These are phyloP conservation scores for Saturnispora hagleri DNA, from an alignment of 805 yeast genomes.

Conservation along the genomic window DNA sequence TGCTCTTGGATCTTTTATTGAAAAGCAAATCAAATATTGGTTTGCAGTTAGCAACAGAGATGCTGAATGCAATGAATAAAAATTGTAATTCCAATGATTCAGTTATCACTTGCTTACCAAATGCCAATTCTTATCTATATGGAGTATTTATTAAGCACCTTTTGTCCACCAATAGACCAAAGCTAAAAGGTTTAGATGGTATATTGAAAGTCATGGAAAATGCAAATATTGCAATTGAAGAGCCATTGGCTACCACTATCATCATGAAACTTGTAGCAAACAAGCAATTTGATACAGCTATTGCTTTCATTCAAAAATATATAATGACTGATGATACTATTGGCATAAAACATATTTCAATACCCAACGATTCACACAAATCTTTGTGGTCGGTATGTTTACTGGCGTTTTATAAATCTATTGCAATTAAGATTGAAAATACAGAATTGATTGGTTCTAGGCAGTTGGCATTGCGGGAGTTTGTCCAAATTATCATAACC, in stretches of 20 bases:
- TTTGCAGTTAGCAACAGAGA: slow-evolving; percentile 23
- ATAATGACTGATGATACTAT: slow-evolving; percentile 12
- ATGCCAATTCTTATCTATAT: slow-evolving; percentile 34
- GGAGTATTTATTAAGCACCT: slow-evolving; percentile 31
- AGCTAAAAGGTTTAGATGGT: slow-evolving; percentile 21
- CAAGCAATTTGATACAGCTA: slow-evolving; percentile 25
- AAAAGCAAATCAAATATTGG: slow-evolving; percentile 16
- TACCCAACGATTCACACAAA: not conserved
- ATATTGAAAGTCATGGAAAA: slow-evolving; percentile 27
- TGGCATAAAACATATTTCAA: slow-evolving; percentile 6
- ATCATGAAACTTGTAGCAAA: slow-evolving; percentile 25
- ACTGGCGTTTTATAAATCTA: slow-evolving; percentile 9
- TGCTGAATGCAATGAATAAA: slow-evolving; percentile 24
- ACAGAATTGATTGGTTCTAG: slow-evolving; percentile 8
- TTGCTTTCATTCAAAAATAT: slow-evolving; percentile 26
- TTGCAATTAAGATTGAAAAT: slow-evolving; percentile 5
- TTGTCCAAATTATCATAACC: slow-evolving; percentile 15
- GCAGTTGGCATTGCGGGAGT: slow-evolving; percentile 10
- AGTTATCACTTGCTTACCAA: slow-evolving; percentile 24
- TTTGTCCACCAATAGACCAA: slow-evolving; percentile 23
- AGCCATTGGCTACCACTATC: slow-evolving; percentile 32
- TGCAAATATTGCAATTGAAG: slow-evolving; percentile 24
- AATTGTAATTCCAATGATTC: slow-evolving; percentile 5
- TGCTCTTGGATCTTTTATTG: slow-evolving; percentile 18
- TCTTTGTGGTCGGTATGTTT: slow-evolving; percentile 9